Conservation (phyloP, 225 moss, liverwort and hornwort species). For the Bryoerythrophyllum caledonicum region DNA sequence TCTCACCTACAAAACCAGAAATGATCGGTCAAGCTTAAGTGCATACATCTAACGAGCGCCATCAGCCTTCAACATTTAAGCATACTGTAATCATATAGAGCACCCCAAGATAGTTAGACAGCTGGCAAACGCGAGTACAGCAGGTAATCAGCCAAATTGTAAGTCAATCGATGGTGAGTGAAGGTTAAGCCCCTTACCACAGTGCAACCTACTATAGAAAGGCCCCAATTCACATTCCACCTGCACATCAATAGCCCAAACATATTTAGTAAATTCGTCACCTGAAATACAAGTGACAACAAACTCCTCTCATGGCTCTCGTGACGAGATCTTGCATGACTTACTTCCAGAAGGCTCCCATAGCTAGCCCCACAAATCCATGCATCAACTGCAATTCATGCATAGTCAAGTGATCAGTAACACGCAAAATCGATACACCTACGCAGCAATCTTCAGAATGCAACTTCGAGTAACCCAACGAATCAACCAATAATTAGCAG, state of each 20-base stretch:
- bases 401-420: conserved; percentile 19
- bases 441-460: not conserved
- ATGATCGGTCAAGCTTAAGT: conserved; percentile 4
- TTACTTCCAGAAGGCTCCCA: conserved; percentile 96
- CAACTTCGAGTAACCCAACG: not conserved
- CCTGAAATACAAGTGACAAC: not conserved
- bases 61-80: not conserved
- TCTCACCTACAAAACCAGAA: conserved; percentile 62
- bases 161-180: not conserved
- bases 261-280: not conserved
- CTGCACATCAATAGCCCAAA: conserved; percentile 43
- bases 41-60: not conserved
- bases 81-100: not conserved
- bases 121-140: not conserved
- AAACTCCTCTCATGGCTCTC: conserved; percentile 5
- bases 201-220: conserved; percentile 85
- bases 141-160: not conserved
- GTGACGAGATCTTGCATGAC: conserved; percentile 9
- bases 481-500: not conserved
- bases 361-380: conserved; percentile 89
- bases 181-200: conserved; percentile 47
- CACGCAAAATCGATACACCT: not conserved
- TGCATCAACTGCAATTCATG: conserved; percentile 82
- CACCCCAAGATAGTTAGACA: not conserved
- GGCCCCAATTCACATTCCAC: conserved; percentile 80